phyloP scores from a whole-genome alignment of 768 basidiomycete species.

The Termitomyces sp. region DNA sequence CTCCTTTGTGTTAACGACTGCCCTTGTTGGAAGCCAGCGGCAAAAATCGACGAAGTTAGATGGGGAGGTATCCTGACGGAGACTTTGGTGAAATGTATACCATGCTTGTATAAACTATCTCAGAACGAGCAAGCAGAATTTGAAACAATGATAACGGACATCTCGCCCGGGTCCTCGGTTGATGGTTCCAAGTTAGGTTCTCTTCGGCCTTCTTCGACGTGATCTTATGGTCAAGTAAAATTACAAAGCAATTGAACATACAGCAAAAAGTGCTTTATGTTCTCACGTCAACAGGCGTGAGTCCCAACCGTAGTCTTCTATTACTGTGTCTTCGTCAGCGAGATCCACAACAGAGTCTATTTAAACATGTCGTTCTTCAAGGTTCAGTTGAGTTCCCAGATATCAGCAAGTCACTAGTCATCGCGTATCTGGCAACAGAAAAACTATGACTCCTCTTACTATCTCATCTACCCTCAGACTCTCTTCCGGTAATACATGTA shows the following conservation, averaged over 20 bases:
- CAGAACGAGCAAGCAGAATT: no score
- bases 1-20: no score
- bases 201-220: no score
- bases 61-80: no score
- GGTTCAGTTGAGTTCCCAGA: neutral
- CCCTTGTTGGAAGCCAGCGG: no score
- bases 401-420: neutral
- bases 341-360: neutral
- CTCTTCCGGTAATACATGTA: conserved; percentile 4
- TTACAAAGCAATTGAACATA: neutral
- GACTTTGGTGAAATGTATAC: no score
- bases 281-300: neutral
- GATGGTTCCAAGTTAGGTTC: no score
- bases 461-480: conserved; percentile 9
- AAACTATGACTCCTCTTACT: neutral
- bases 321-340: neutral
- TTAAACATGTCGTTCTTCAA: neutral
- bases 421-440: neutral
- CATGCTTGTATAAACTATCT: no score
- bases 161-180: no score
- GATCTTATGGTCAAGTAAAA: neutral
- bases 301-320: neutral
- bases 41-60: no score
- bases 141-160: no score
- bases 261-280: neutral